Percentiles rank a stretch among this genome's conserved stretches.
phyloP scores from a whole-genome alignment of 805 yeast genomes.

The Hanseniaspora guilliermondii region DNA sequence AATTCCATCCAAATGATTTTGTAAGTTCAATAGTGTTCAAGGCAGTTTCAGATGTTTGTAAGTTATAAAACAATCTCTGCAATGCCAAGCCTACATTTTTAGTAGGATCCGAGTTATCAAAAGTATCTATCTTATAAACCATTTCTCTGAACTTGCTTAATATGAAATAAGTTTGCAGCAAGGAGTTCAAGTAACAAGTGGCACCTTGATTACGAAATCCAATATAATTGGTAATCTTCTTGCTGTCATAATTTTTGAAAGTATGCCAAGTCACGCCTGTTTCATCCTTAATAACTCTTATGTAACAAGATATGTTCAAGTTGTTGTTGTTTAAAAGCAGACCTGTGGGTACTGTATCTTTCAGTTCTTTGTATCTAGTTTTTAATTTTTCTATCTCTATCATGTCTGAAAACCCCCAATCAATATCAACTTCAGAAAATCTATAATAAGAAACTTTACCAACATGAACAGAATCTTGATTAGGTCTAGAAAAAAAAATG shows the following conservation, averaged over 20 bases:
- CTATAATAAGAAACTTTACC: constrained; percentile 63
- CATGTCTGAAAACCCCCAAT: constrained; percentile 91
- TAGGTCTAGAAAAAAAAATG: constrained; percentile 72
- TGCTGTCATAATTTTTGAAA: constrained; percentile 72
- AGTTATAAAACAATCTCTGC: constrained; percentile 73
- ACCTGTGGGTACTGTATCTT: constrained; percentile 29
- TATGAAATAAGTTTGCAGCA: constrained; percentile 79
- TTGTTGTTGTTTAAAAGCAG: constrained; percentile 38
- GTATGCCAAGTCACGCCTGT: constrained; percentile 94
- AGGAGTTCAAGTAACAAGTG: constrained; percentile 88
- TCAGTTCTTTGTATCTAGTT: constrained; percentile 22
- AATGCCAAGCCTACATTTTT: constrained; percentile 69
- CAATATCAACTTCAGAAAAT: constrained; percentile 62
- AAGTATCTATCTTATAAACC: constrained; percentile 81
- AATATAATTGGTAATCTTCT: constrained; percentile 74
- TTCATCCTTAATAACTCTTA: constrained; percentile 68
- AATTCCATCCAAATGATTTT: constrained; percentile 92
- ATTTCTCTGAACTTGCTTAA: constrained; percentile 71
- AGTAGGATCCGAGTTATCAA: constrained; percentile 36
- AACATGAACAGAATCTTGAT: constrained; percentile 39
- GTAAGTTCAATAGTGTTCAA: constrained; percentile 81
- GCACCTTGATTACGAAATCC: constrained; percentile 97
- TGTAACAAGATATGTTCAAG: constrained; percentile 62
- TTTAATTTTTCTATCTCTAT: constrained; percentile 43
- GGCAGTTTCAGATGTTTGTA: constrained; percentile 61